A percentile compares a stretch with the other conserved stretches of the same genome.
Conservation (phyloP, 2,329 filamentous ascomycete species). For the Fusarium sambucinum region DNA sequence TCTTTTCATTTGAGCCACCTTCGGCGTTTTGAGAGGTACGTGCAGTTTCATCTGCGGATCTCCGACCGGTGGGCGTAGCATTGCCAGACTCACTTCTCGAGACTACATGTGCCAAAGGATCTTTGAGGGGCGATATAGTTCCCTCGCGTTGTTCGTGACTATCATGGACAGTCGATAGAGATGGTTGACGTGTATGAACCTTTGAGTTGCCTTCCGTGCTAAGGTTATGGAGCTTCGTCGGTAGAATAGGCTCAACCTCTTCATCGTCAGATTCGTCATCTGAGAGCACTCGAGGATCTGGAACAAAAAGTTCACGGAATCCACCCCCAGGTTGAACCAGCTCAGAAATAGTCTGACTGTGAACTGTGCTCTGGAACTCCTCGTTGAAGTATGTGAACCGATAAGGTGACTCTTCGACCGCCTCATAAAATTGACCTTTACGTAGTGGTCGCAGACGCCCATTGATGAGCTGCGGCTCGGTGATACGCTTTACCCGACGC, state of each 20-base stretch:
- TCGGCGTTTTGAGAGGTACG: slow-evolving; percentile 35
- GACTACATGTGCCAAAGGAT: slow-evolving; percentile 49
- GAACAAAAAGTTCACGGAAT: slow-evolving; percentile 90
- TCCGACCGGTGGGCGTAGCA: slow-evolving; percentile 61
- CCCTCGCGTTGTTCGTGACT: slow-evolving; percentile 37
- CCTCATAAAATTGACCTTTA: slow-evolving; percentile 80
- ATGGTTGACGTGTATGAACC: slow-evolving; percentile 60
- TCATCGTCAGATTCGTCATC: slow-evolving; percentile 80
- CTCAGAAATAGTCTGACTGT: slow-evolving; percentile 95
- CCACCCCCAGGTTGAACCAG: slow-evolving; percentile 85
- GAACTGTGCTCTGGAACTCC: slow-evolving; percentile 93
- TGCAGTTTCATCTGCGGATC: slow-evolving; percentile 51
- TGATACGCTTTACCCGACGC: slow-evolving; percentile 88
- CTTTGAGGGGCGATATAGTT: slow-evolving; percentile 49
- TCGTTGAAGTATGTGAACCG: slow-evolving; percentile 99
- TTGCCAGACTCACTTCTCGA: slow-evolving; percentile 57
- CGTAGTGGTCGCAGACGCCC: slow-evolving; percentile 86
- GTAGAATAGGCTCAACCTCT: slow-evolving; percentile 56
- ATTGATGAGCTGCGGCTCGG: slow-evolving; percentile 91
- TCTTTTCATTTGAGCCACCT: slow-evolving; percentile 53
- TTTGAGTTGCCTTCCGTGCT: slow-evolving; percentile 58
- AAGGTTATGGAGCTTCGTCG: slow-evolving; percentile 42
- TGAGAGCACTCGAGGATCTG: slow-evolving; percentile 80
- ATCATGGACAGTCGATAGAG: slow-evolving; percentile 52
- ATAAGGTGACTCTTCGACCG: slow-evolving; percentile 91